These are phyloP conservation scores for Calocera cornea DNA, from an alignment of 768 basidiomycete species.

Conservation along the genomic window DNA sequence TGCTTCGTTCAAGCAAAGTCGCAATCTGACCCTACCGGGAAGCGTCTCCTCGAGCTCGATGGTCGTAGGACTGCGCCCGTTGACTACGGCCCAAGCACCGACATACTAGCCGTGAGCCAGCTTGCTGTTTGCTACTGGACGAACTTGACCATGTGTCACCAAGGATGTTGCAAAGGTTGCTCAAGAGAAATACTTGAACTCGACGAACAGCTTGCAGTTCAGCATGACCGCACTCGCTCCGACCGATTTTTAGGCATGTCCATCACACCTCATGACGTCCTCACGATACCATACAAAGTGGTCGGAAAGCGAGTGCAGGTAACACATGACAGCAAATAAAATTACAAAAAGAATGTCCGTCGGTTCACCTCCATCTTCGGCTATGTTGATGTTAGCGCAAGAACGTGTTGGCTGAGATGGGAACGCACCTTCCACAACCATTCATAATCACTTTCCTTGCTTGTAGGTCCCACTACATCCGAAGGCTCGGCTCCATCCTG, in stretches of 20 bases:
- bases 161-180: conserved; percentile 57
- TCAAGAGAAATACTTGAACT: conserved; percentile 43
- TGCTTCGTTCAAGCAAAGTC: conserved; percentile 62
- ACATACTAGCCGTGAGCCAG: conserved; percentile 38
- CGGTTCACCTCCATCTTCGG: conserved; percentile 87
- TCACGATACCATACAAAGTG: no score
- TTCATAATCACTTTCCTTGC: conserved; percentile 38
- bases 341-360: conserved; percentile 75
- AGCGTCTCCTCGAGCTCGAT: conserved; percentile 69
- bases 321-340: not conserved
- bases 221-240: conserved; percentile 50
- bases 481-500: conserved; percentile 18
- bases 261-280: no score
- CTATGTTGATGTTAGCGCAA: conserved; percentile 29
- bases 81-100: conserved; percentile 52
- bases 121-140: conserved; percentile 15
- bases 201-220: conserved; percentile 44
- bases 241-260: conserved; percentile 1
- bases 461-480: conserved; percentile 11
- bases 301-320: no score
- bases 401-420: conserved; percentile 7
- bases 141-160: not conserved
- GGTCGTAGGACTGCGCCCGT: conserved; percentile 65
- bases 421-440: conserved; percentile 81
- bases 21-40: conserved; percentile 16